Conservation (phyloP, 2,329 filamentous ascomycete species). For the Leptographium galeiforme region DNA sequence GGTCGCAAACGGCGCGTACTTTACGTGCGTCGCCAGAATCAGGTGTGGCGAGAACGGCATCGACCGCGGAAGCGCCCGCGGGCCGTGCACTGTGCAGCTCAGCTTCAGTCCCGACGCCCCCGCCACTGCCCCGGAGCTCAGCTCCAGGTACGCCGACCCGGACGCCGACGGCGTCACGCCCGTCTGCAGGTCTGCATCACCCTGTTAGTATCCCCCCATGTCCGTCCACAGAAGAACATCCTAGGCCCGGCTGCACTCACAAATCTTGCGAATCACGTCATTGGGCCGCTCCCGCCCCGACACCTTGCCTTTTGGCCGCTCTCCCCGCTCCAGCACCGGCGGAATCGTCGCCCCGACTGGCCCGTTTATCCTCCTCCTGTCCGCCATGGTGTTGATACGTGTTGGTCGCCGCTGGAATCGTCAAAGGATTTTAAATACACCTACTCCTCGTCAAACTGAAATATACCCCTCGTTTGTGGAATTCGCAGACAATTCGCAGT, state of each 20-base stretch:
- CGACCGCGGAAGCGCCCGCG: constrained; percentile 76
- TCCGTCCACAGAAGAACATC: background rate
- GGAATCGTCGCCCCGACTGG: constrained; percentile 64
- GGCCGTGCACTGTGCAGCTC: constrained; percentile 85
- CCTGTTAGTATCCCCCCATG: background rate
- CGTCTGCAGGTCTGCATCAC: constrained; percentile 29
- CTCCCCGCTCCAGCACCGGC: constrained; percentile 41
- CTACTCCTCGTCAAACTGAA: too few relatives aligned
- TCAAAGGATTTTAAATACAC: too few relatives aligned
- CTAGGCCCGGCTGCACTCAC: constrained; percentile 36
- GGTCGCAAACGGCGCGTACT: constrained; percentile 91
- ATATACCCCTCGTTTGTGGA: too few relatives aligned
- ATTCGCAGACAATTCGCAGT: too few relatives aligned
- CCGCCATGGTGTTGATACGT: constrained; percentile 42
- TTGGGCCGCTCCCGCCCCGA: constrained; percentile 43
- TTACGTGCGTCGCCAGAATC: constrained; percentile 83
- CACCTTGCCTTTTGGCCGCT: constrained; percentile 25
- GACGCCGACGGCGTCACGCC: constrained; percentile 86
- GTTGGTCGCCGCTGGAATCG: background rate
- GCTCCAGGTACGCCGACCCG: constrained; percentile 76
- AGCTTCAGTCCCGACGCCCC: constrained; percentile 60
- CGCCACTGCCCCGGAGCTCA: constrained; percentile 33
- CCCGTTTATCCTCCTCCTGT: constrained; percentile 82
- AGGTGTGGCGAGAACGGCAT: constrained; percentile 87
- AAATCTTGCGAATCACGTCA: constrained; percentile 72